These are phyloP conservation scores for Theobroma cacao DNA, from an alignment of 345 rosid species.

Conservation along the genomic window DNA sequence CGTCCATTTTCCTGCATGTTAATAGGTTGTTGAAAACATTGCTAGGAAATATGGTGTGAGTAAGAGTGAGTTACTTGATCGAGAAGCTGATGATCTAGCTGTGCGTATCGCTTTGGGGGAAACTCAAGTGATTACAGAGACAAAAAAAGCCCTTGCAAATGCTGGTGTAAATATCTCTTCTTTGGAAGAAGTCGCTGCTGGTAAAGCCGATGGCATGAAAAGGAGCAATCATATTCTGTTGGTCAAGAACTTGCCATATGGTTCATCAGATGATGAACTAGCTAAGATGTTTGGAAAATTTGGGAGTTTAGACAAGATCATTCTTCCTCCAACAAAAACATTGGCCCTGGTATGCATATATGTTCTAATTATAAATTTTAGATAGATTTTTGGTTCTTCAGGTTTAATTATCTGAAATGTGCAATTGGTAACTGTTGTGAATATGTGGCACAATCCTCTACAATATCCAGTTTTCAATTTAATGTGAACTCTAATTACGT, in stretches of 20 bases:
- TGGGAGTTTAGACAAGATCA: constrained; percentile 76
- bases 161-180: constrained; percentile 76
- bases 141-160: constrained; percentile 73
- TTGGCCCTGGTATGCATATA: constrained; percentile 70
- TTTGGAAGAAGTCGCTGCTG: constrained; percentile 68
- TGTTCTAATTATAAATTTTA: neutral
- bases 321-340: constrained; percentile 87
- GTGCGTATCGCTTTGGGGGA: constrained; percentile 96
- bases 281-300: constrained; percentile 80
- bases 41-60: constrained; percentile 81
- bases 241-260: constrained; percentile 91
- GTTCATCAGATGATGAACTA: constrained; percentile 78
- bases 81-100: constrained; percentile 88
- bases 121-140: constrained; percentile 91
- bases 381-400: neutral
- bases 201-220: constrained; percentile 52
- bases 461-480: no score
- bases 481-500: no score
- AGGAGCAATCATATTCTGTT: constrained; percentile 85
- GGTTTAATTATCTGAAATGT: no score
- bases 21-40: constrained; percentile 79
- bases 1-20: constrained; percentile 10
- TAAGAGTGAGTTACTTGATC: constrained; percentile 90
- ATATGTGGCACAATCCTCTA: no score
- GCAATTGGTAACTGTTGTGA: no score